Evolutionary conservation across 208 protist species (phyloP).

Genomic region (Wallacemonas sp.): DNA sequence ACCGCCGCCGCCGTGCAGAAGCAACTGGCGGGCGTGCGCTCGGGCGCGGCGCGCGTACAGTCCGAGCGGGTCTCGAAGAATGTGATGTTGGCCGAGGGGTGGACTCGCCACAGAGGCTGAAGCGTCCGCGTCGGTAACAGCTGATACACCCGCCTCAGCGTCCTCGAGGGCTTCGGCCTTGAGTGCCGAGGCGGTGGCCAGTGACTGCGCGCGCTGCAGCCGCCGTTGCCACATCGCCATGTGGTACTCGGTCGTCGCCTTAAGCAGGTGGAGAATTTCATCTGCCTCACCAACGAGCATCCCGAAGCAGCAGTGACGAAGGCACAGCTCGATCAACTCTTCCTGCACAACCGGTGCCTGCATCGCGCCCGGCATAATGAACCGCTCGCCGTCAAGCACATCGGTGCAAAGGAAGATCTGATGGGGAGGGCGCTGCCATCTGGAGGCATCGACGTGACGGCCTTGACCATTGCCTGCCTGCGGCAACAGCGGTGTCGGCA

Average conservation of each 20-base stretch:
- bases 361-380: slow-evolving; percentile 38
- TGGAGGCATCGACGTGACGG: neutral
- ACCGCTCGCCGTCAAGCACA: slow-evolving; percentile 43
- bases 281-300: slow-evolving; percentile 77
- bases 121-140: neutral
- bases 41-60: slow-evolving; percentile 7
- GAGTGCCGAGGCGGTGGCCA: neutral
- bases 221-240: slow-evolving; percentile 14
- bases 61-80: slow-evolving; percentile 13
- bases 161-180: neutral
- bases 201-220: neutral
- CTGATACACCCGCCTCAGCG: too few relatives aligned
- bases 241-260: slow-evolving; percentile 15
- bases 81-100: neutral
- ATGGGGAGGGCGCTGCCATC: neutral
- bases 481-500: neutral
- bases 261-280: slow-evolving; percentile 49
- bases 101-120: neutral
- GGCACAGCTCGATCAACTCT: slow-evolving; percentile 60
- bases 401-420: slow-evolving; percentile 58
- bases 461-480: neutral
- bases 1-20: neutral
- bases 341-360: slow-evolving; percentile 68
- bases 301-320: slow-evolving; percentile 52
- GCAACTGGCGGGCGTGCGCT: neutral